phyloP scores from a whole-genome alignment of 1,284 basidiomycete genomes.

The Ustilago cynodontis region DNA sequence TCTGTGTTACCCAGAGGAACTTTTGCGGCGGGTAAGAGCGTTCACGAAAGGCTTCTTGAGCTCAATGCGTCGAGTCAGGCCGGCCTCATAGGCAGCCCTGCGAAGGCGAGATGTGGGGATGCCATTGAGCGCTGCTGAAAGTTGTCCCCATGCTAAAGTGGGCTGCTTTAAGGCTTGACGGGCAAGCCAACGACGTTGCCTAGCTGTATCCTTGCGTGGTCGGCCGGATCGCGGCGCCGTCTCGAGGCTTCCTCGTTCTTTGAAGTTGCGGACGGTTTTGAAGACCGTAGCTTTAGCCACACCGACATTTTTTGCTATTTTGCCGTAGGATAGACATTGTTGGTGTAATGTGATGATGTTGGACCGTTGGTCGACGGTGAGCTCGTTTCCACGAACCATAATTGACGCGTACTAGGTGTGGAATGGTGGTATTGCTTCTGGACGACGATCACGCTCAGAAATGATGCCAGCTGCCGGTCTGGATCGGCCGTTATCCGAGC shows the following conservation, averaged over 20 bases:
- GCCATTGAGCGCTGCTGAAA: neutral
- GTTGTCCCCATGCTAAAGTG: neutral
- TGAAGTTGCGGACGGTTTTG: neutral
- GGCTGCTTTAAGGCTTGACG: neutral
- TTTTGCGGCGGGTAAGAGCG: neutral
- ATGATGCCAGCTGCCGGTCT: neutral
- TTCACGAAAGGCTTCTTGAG: neutral
- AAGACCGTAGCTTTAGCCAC: neutral
- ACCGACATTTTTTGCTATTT: neutral
- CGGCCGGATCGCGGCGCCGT: neutral
- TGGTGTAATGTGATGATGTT: neutral
- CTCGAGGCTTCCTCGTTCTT: neutral
- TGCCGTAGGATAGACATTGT: neutral
- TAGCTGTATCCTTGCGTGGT: neutral
- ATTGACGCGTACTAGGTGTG: neutral
- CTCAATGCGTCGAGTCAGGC: neutral
- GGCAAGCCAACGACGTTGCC: neutral
- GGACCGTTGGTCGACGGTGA: neutral
- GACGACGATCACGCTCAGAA: neutral
- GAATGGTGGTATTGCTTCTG: neutral
- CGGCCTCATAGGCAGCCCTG: neutral
- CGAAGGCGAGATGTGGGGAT: neutral
- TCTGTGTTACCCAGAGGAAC: neutral
- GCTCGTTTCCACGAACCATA: conserved; percentile 3
- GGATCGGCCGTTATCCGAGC: neutral